Evolutionary conservation across 768 basidiomycete species (phyloP).

Genomic region (Mycena galericulata): DNA sequence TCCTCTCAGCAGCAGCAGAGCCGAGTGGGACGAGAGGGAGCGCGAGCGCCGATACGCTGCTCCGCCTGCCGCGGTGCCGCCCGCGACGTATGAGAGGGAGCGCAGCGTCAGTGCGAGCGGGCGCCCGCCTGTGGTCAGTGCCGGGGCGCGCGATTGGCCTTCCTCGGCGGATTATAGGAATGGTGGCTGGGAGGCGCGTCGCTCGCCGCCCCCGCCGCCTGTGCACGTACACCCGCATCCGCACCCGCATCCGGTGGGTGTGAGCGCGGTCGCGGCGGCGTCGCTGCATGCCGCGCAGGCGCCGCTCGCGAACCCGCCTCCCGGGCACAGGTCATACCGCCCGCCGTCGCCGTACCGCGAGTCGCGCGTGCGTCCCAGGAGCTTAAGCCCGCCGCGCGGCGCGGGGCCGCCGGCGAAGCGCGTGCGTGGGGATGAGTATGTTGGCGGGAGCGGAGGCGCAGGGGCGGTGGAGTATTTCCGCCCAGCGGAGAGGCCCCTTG

Average conservation of each 20-base stretch:
- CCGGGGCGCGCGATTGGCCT: conserved; percentile 8
- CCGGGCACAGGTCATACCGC: conserved; percentile 3
- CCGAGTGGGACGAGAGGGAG: conserved; percentile 29
- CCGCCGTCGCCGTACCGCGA: conserved; percentile 14
- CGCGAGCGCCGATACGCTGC: conserved; percentile 23
- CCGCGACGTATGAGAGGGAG: conserved; percentile 17
- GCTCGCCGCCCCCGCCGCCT: conserved; percentile 10
- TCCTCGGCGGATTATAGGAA: conserved; percentile 10
- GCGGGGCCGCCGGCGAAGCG: conserved; percentile 27
- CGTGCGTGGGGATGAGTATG: conserved; percentile 26
- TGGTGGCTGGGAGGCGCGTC: conserved; percentile 23
- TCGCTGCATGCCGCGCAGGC: conserved; percentile 26
- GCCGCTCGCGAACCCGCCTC: conserved; percentile 23
- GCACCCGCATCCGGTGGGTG: conserved; percentile 28
- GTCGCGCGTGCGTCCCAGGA: conserved; percentile 29
- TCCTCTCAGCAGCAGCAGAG: conserved; percentile 1
- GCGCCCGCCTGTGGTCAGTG: neutral
- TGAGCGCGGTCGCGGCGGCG: conserved; percentile 25
- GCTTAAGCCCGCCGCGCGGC: conserved; percentile 29
- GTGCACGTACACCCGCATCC: conserved; percentile 26
- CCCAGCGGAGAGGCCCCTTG: neutral
- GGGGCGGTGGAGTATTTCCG: conserved; percentile 21
- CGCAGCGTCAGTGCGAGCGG: conserved; percentile 16
- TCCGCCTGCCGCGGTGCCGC: neutral
- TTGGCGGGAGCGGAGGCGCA: neutral